Base-by-base conservation (phyloP, 2,329 filamentous ascomycete species). In the Daldinia sp. region DNA sequence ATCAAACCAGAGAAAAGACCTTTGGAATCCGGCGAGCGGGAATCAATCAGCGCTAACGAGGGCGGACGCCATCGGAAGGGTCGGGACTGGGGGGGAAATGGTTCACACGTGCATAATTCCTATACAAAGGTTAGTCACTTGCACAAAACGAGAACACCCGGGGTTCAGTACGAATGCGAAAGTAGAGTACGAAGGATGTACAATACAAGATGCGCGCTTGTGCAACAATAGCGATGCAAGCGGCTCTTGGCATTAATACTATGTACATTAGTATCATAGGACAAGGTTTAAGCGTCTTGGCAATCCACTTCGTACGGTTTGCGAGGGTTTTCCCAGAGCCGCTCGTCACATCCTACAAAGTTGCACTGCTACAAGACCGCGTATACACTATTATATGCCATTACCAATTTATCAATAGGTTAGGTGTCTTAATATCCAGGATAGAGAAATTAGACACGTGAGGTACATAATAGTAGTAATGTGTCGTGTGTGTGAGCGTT, bases 151-250 rank as follows among this genome's bases (percentile, higher is more conserved):
- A 60, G 41, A 23, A 23, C 1, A 1, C 12, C 59, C 3, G 13
- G 28, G 33, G 10, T 35, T 9, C 33, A 2, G 41, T 67, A 55
- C 59, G 55, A 59, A 18, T 48, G 20, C 60, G 54, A 65, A 62
- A 39, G 46, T 35, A 59, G n/a, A 56, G 56, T 66, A 64, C 42
- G 60, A 60, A 13, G 37, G 2, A 51, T 46, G 48, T 54, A 66
- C 30, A 30, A 50, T 57, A 42, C 44, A 41, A 39, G 41, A 44
- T 56, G 61, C 68, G 65, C 62, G 54, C 50, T 68, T 70, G 65
- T 68, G 65, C 50, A 48, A 63, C 65, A 51, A 61, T 35, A 50
- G 18, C 33, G 56, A 71, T 68, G 65, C 69, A 69, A 61, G 42
- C 63, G 42, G 55, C 30, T 33, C 30, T 33, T 33, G 30, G 30